Evolutionary conservation across 139 green algal genomes (phyloP).

Genomic region (Picochlorum sp.): DNA sequence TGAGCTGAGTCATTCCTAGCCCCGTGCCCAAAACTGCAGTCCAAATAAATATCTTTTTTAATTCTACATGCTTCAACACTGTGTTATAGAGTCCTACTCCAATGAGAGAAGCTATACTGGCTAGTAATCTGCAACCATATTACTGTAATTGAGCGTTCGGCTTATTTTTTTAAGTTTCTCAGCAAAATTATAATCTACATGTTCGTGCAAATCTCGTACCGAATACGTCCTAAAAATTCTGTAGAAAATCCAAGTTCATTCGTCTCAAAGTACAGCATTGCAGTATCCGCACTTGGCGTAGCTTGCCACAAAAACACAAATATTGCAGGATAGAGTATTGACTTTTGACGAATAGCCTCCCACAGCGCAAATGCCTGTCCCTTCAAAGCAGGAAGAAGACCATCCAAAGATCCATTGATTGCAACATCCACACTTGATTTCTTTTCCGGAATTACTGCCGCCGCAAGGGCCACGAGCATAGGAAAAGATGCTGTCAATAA

Average conservation of each 20-base stretch:
- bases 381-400: slow-evolving; percentile 8
- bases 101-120: slow-evolving; percentile 53
- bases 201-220: too few relatives aligned
- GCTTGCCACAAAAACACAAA: slow-evolving; percentile 76
- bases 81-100: slow-evolving; percentile 69
- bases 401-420: not conserved
- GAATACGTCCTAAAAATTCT: slow-evolving; percentile 86
- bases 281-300: slow-evolving; percentile 54
- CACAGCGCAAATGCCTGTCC: slow-evolving; percentile 32
- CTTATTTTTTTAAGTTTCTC: too few relatives aligned
- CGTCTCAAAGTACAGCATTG: slow-evolving; percentile 76
- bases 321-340: slow-evolving; percentile 52
- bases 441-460: slow-evolving; percentile 45
- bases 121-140: too few relatives aligned
- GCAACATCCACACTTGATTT: not conserved
- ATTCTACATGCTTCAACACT: slow-evolving; percentile 49
- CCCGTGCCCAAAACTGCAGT: slow-evolving; percentile 53
- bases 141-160: too few relatives aligned
- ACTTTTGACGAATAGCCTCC: slow-evolving; percentile 32
- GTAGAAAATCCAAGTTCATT: slow-evolving; percentile 61
- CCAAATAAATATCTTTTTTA: slow-evolving; percentile 62
- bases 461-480: slow-evolving; percentile 44
- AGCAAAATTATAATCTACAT: too few relatives aligned
- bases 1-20: slow-evolving; percentile 75
- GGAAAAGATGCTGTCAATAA: slow-evolving; percentile 53